Evolutionary conservation across 768 basidiomycete species (phyloP).

Genomic region (Favolaschia claudopus): DNA sequence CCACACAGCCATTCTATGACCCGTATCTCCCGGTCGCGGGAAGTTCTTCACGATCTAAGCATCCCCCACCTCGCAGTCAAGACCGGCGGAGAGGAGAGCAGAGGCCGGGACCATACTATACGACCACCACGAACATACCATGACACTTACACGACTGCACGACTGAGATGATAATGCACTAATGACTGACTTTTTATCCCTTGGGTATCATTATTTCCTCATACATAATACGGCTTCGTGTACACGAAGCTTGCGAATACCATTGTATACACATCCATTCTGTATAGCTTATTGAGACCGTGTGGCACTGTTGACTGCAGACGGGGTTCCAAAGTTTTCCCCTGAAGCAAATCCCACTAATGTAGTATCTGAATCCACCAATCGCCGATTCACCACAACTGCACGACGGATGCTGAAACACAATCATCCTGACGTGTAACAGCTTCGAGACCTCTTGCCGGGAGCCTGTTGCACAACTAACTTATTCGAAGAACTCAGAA

Average conservation of each 20-base stretch:
- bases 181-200: slow-evolving; percentile 6
- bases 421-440: too few relatives aligned
- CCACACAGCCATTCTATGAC: slow-evolving; percentile 2
- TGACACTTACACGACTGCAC: neutral
- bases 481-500: too few relatives aligned
- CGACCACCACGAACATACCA: slow-evolving; percentile 7
- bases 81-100: neutral
- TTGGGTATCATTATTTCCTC: slow-evolving; percentile 19
- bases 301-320: too few relatives aligned
- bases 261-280: slow-evolving; percentile 11
- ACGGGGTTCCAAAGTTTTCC: too few relatives aligned
- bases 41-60: neutral
- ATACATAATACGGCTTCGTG: slow-evolving; percentile 11
- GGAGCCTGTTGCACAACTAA: too few relatives aligned
- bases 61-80: neutral
- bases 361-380: too few relatives aligned
- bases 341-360: too few relatives aligned
- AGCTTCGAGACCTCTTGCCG: too few relatives aligned
- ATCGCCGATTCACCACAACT: too few relatives aligned
- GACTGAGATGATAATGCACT: slow-evolving; percentile 17
- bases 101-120: neutral
- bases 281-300: slow-evolving; percentile 13
- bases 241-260: slow-evolving; percentile 1
- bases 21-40: neutral
- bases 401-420: too few relatives aligned